Conservation (phyloP, 305 asterid genomes). For the Ilex paraguariensis region DNA sequence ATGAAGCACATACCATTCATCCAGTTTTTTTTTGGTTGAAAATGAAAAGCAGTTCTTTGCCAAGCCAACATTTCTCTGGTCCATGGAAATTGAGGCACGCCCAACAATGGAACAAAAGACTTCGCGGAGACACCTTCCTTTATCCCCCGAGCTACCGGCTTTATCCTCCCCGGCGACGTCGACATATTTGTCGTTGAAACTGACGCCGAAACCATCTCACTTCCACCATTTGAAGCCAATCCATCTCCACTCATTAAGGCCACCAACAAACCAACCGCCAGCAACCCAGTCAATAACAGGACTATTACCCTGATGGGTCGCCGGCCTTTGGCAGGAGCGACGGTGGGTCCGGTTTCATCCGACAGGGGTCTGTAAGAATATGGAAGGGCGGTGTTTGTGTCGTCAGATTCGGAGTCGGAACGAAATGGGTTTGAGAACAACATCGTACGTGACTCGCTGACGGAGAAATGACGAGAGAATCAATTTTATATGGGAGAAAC, state of each 20-base stretch:
- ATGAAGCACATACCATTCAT: conserved; percentile 46
- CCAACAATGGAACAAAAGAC: conserved; percentile 17
- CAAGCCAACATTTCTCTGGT: conserved; percentile 38
- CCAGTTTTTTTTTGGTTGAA: conserved; percentile 71
- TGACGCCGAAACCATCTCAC: background rate
- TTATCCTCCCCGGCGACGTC: background rate
- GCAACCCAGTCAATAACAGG: conserved; percentile 18
- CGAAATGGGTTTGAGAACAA: conserved; percentile 8
- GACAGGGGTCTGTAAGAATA: conserved; percentile 23
- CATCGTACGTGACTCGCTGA: conserved; percentile 14
- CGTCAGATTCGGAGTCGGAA: conserved; percentile 7
- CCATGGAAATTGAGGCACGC: conserved; percentile 33
- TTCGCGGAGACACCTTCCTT: conserved; percentile 59
- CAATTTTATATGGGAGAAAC: conserved; percentile 1
- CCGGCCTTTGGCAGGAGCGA: conserved; percentile 10
- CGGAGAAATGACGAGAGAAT: background rate
- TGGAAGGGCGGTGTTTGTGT: background rate
- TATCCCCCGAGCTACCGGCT: conserved; percentile 32
- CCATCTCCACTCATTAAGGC: conserved; percentile 7
- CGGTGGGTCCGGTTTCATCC: background rate
- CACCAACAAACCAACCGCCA: conserved; percentile 30
- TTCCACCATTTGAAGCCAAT: background rate
- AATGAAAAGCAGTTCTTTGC: conserved; percentile 64
- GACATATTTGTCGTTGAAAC: background rate
- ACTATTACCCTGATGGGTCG: conserved; percentile 14